Conservation (phyloP, 768 basidiomycete species). For the Pleurotus salmoneostramineus region DNA sequence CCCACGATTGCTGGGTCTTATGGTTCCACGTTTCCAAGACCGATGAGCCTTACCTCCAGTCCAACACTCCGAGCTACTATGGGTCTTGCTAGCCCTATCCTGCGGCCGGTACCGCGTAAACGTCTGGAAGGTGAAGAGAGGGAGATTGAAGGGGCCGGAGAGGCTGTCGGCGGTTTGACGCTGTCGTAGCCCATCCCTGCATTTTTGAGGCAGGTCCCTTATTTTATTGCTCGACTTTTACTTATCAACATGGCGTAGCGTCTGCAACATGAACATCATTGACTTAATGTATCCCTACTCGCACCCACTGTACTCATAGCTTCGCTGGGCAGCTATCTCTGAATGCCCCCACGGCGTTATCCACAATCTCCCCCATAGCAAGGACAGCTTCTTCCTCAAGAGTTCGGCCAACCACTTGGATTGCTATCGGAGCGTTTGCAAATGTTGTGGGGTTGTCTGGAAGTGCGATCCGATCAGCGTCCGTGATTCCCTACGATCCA, state of each 20-base stretch:
- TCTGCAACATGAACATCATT: no score
- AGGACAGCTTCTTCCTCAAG: constrained; percentile 76
- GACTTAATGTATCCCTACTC: no score
- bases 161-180: constrained; percentile 66
- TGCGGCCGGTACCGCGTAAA: constrained; percentile 62
- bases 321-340: background rate
- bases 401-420: constrained; percentile 68
- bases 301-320: constrained; percentile 2
- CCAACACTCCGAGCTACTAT: constrained; percentile 71
- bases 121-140: constrained; percentile 57
- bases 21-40: constrained; percentile 32
- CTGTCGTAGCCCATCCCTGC: constrained; percentile 26
- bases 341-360: constrained; percentile 38
- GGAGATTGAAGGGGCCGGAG: constrained; percentile 77
- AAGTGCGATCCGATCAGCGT: background rate
- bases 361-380: constrained; percentile 64
- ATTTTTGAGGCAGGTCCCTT: background rate
- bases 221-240: background rate
- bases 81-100: constrained; percentile 71
- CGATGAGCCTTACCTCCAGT: constrained; percentile 60
- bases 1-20: constrained; percentile 58
- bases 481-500: background rate
- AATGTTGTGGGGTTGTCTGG: constrained; percentile 57
- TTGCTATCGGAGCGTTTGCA: constrained; percentile 52
- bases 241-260: no score